Conservation (phyloP, 495 filamentous ascomycete species). For the Parathielavia hyrcaniae region DNA sequence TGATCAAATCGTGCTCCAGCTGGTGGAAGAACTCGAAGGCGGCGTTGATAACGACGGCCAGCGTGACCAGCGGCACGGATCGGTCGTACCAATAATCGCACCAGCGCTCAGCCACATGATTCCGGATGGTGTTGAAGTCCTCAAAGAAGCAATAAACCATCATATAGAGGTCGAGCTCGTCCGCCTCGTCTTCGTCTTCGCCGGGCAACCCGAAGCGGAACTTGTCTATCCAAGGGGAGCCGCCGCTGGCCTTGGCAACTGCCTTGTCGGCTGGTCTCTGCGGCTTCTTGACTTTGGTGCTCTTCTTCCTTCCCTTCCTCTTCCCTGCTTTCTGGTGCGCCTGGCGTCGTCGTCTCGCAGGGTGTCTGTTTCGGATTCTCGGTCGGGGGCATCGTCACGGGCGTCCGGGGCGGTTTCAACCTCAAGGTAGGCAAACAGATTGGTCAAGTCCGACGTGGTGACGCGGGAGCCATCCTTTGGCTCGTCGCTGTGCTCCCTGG, state of each 20-base stretch:
- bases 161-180: constrained; percentile 31
- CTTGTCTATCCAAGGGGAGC: constrained; percentile 19
- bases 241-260: not conserved
- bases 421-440: constrained; percentile 29
- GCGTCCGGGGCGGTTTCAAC: constrained; percentile 14
- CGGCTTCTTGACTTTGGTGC: constrained; percentile 12
- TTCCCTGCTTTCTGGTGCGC: constrained; percentile 16
- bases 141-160: constrained; percentile 34
- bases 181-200: constrained; percentile 22
- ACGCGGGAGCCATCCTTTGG: not conserved
- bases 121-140: constrained; percentile 32
- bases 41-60: constrained; percentile 30
- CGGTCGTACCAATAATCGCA: constrained; percentile 28
- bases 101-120: constrained; percentile 27
- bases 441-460: constrained; percentile 22
- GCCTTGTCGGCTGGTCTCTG: constrained; percentile 8
- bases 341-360: not conserved
- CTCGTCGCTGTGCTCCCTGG: not conserved
- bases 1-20: constrained; percentile 27
- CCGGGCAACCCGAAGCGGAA: constrained; percentile 15
- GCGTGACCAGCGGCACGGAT: constrained; percentile 19
- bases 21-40: constrained; percentile 31
- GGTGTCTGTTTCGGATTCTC: constrained; percentile 9
- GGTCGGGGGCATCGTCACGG: constrained; percentile 6
- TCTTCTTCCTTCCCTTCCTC: constrained; percentile 24